Evolutionary conservation across 192 early-diverging fungal genomes (phyloP), one percentile per base, ranked within the genome.

Genomic region (Podila clonocystis): DNA sequence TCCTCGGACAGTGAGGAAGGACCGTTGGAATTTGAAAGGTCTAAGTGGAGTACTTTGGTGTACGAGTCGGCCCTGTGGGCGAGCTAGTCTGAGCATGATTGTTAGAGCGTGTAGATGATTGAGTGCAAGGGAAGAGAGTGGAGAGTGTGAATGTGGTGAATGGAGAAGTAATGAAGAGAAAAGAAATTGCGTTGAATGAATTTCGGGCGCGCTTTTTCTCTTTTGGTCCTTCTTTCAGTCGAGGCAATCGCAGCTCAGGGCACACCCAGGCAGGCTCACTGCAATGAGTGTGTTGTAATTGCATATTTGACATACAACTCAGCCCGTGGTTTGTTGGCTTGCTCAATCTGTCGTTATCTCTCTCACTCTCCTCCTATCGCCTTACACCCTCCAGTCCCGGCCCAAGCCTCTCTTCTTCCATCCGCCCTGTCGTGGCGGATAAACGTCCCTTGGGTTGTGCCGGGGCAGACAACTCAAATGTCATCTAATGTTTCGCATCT

Each of bases 51-150:
- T 0, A 11, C 15, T 19, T n/a, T 68, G 55, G 33, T 58, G 13
- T 36, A 60, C 5, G 58, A 33, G 28, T 55, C 19, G 26, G 11
- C 57, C 67, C 50, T 65, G 74, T 49, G 74, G 30, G 33, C 48
- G 67, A 49, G 60, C 59, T 30, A 76, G 41, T 63, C 74, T 63
- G 3, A 70, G 38, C 74, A 76, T 76, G n/a, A 41, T 28, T 31
- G 20, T 29, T 30, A 22, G 29, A 31, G 15, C 13, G 41, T 31
- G 20, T 7, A 11, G n/a, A 0, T 58, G 65, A 11, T 33, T 36
- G 26, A 33, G 33, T 4, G 41, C n/a, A n/a, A 22, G 58, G 13
- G 38, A 31, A 26, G 7, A 15, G 31, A 45, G 15, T 15, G 41
- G 41, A 45, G 13, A 17, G 11, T 0, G 41, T 41, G 66, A 63